Evolutionary conservation across 2,329 filamentous ascomycete species (phyloP).

Genomic region (Apiospora koreana): DNA sequence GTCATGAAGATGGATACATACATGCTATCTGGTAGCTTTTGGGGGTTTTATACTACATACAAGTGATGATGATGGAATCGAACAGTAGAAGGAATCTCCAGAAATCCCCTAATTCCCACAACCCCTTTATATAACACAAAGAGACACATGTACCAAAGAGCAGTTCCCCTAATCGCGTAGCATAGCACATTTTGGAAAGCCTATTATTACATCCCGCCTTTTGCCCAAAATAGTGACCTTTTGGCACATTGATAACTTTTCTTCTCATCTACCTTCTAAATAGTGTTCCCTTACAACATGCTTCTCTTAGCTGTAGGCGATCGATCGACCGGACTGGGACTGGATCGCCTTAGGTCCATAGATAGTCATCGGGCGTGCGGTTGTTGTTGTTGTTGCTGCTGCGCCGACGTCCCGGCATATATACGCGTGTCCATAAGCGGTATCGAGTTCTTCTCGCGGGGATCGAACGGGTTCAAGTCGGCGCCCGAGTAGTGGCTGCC

Average conservation of each 20-base stretch:
- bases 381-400: conserved; percentile 18
- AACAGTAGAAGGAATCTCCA: not conserved
- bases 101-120: too few relatives aligned
- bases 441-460: conserved; percentile 51
- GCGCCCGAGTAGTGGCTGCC: conserved; percentile 47
- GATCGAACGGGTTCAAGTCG: conserved; percentile 38
- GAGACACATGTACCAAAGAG: not conserved
- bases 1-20: not conserved
- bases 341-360: not conserved
- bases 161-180: not conserved
- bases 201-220: not conserved
- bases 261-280: not conserved
- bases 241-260: not conserved
- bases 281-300: not conserved
- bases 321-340: not conserved
- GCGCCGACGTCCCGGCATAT: conserved; percentile 39
- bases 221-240: not conserved
- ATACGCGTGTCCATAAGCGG: conserved; percentile 47
- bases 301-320: not conserved
- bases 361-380: conserved; percentile 8
- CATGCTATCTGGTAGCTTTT: not conserved
- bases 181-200: not conserved
- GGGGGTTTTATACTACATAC: not conserved
- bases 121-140: not conserved
- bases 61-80: not conserved